phyloP scores from a whole-genome alignment of 345 rosid species.

The Brassica carinata region DNA sequence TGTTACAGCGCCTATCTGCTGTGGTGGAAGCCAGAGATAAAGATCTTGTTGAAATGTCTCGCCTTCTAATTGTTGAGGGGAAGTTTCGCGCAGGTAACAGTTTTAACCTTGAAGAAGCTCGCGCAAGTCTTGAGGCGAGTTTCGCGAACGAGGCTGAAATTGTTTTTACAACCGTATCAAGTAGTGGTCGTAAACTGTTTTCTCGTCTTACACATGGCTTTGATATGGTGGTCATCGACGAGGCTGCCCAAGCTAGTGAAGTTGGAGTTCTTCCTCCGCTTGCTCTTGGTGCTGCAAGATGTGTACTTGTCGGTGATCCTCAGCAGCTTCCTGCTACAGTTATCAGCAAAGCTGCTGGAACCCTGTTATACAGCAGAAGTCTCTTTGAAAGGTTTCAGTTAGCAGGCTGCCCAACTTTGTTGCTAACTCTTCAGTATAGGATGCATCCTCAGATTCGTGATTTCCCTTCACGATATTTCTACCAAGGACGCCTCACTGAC shows the following conservation, averaged over 20 bases:
- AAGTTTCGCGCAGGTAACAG: constrained; percentile 75
- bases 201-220: constrained; percentile 98
- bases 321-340: constrained; percentile 99
- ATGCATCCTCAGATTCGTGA: constrained; percentile 98
- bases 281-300: constrained; percentile 92
- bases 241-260: constrained; percentile 99
- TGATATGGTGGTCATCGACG: constrained; percentile 99
- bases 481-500: constrained; percentile 95
- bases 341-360: constrained; percentile 98
- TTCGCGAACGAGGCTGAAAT: constrained; percentile 99
- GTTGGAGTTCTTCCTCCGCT: constrained; percentile 96
- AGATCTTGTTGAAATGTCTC: constrained; percentile 95
- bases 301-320: constrained; percentile 99
- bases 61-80: constrained; percentile 80
- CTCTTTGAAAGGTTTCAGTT: constrained; percentile 98
- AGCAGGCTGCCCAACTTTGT: constrained; percentile 96
- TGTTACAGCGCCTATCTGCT: constrained; percentile 92
- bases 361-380: constrained; percentile 89
- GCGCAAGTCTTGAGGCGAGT: constrained; percentile 95
- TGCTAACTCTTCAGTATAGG: constrained; percentile 93
- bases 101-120: constrained; percentile 96
- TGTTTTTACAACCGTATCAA: constrained; percentile 97
- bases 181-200: constrained; percentile 97
- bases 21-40: constrained; percentile 94
- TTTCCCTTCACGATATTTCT: constrained; percentile 93